Percentiles rank a stretch among this genome's conserved stretches.
Conservation (phyloP, 768 basidiomycete species). For the Suillus clintonianus region DNA sequence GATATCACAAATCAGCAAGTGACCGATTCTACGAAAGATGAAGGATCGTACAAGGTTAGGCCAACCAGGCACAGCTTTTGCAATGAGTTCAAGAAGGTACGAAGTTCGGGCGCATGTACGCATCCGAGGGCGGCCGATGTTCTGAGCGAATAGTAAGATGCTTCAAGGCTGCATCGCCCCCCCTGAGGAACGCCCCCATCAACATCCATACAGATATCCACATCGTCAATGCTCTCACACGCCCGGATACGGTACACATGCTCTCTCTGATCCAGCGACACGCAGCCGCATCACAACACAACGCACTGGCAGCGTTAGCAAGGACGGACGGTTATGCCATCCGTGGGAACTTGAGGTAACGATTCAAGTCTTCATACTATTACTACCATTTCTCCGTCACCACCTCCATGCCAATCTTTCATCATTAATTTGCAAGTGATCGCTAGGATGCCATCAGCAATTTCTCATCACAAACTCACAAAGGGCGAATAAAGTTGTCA, state of each 20-base stretch:
- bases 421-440: no score
- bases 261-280: constrained; percentile 44
- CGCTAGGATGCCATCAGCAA: no score
- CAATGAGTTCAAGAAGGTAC: constrained; percentile 47
- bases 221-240: constrained; percentile 34
- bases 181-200: constrained; percentile 3
- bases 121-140: constrained; percentile 39
- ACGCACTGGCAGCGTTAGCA: constrained; percentile 41
- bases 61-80: constrained; percentile 48
- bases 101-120: constrained; percentile 52
- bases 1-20: constrained; percentile 8
- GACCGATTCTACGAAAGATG: constrained; percentile 3
- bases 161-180: constrained; percentile 31
- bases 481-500: no score
- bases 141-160: constrained; percentile 59
- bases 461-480: no score
- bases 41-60: constrained; percentile 45
- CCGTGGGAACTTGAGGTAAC: no score
- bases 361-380: no score
- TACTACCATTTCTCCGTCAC: no score
- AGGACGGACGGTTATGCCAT: no score
- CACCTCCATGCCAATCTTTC: no score
- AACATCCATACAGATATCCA: constrained; percentile 40
- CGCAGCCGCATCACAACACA: constrained; percentile 41
- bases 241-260: constrained; percentile 38